These are phyloP conservation scores for Epithemia pelagica DNA, from an alignment of 108 stramenopile genomes.

Conservation along the genomic window DNA sequence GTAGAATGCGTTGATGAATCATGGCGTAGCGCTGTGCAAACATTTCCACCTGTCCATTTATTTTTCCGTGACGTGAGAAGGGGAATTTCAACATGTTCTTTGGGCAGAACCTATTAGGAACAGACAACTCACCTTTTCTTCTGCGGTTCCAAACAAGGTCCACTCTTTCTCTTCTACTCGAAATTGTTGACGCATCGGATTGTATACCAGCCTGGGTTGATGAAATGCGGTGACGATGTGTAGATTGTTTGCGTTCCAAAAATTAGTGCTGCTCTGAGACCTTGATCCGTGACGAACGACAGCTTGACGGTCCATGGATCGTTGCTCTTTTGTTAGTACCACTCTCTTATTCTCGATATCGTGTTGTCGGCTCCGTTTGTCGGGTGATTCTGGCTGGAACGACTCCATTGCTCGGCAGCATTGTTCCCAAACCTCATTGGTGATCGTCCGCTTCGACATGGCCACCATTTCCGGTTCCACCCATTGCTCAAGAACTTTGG, in stretches of 20 bases:
- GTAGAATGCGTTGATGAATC: slow-evolving; percentile 68
- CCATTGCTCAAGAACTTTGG: not conserved
- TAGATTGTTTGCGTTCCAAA: slow-evolving; percentile 2
- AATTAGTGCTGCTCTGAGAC: not conserved
- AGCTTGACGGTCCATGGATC: not conserved
- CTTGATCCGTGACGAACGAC: not conserved
- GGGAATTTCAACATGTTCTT: not conserved
- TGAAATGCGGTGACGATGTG: slow-evolving; percentile 36
- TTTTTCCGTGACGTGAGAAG: not conserved
- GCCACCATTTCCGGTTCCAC: not conserved
- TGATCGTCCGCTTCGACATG: not conserved
- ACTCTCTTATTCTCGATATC: no score
- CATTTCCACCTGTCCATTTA: slow-evolving; percentile 56
- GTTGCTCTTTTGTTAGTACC: not conserved
- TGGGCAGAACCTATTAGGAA: not conserved
- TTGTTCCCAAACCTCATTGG: not conserved
- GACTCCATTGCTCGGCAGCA: not conserved
- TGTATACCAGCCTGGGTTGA: slow-evolving; percentile 33
- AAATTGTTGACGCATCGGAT: slow-evolving; percentile 39
- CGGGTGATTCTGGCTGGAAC: not conserved
- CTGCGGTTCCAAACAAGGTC: slow-evolving; percentile 34
- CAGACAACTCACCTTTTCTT: slow-evolving; percentile 24
- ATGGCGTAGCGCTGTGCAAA: slow-evolving; percentile 64
- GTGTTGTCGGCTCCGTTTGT: no score
- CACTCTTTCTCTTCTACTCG: slow-evolving; percentile 9